phyloP scores from a whole-genome alignment of 495 filamentous ascomycete genomes.

The Neurospora tetrasperma region DNA sequence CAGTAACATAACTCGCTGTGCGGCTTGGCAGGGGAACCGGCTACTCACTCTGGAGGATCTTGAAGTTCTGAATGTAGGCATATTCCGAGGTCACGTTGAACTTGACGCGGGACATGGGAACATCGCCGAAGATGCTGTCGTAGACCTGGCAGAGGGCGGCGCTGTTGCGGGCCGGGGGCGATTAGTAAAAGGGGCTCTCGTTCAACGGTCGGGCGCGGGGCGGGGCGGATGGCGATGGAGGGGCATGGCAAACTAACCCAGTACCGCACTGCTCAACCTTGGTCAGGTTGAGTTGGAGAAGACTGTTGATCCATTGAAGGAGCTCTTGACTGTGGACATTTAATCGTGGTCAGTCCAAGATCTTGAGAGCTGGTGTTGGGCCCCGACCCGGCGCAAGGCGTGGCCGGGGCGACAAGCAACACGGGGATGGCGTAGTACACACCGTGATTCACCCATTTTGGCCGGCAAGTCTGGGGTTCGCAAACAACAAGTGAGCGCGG shows the following conservation, averaged over 20 bases:
- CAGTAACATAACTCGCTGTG: neutral
- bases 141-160: constrained; percentile 95
- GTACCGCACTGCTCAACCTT: constrained; percentile 99
- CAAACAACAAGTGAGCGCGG: constrained; percentile 2
- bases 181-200: neutral
- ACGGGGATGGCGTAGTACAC: constrained; percentile 1
- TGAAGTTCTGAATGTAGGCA: constrained; percentile 96
- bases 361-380: neutral
- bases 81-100: constrained; percentile 98
- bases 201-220: constrained; percentile 23
- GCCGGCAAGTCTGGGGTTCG: constrained; percentile 6
- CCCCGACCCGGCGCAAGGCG: neutral
- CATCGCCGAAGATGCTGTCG: constrained; percentile 93
- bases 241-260: constrained; percentile 55
- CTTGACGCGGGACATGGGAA: constrained; percentile 93
- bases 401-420: neutral
- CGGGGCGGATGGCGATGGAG: constrained; percentile 25
- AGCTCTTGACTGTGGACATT: constrained; percentile 70
- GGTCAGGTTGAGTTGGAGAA: constrained; percentile 92
- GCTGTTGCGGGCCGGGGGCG: constrained; percentile 35
- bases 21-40: neutral
- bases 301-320: constrained; percentile 92
- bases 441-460: constrained; percentile 35
- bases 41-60: constrained; percentile 80
- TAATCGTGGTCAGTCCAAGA: constrained; percentile 8